phyloP scores from a whole-genome alignment of 2,329 filamentous ascomycete genomes.

The Colletotrichum spaethianum region DNA sequence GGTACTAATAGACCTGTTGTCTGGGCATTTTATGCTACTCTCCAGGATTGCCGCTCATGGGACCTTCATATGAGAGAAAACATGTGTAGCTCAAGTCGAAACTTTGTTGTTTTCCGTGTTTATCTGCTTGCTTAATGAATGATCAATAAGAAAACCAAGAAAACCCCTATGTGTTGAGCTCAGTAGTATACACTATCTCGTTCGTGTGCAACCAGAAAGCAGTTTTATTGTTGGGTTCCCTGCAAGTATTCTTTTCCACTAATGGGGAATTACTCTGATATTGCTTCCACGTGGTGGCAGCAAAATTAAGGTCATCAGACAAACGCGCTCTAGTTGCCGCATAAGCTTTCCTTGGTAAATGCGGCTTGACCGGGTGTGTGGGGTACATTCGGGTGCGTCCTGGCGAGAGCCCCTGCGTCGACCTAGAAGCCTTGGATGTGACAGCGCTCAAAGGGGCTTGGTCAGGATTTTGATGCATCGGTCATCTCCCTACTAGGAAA shows the following conservation, averaged over 20 bases:
- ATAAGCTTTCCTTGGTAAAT: slow-evolving; percentile 5
- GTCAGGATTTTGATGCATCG: background rate
- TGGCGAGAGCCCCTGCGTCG: background rate
- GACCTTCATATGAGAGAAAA: background rate
- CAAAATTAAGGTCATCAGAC: background rate
- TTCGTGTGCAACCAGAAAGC: background rate
- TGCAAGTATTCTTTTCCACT: slow-evolving; percentile 21
- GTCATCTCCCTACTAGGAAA: too few species aligned
- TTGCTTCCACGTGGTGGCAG: background rate
- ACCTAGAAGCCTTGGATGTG: background rate
- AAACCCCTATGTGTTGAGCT: too few species aligned
- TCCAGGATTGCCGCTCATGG: background rate
- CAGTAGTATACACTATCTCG: background rate
- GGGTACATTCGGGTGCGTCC: slow-evolving; percentile 14
- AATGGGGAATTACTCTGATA: slow-evolving; percentile 3
- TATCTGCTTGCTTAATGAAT: background rate
- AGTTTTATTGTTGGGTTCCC: background rate
- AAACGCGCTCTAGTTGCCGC: background rate
- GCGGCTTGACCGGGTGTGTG: slow-evolving; percentile 15
- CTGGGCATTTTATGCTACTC: background rate
- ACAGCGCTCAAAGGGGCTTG: background rate
- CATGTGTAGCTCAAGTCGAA: too few species aligned
- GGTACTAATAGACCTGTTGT: background rate
- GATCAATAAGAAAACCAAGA: too few species aligned
- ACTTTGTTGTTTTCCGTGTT: too few species aligned